Evolutionary conservation across 768 basidiomycete species (phyloP), one percentile per base, ranked within the genome.

Genomic region (Daedalea quercina): DNA sequence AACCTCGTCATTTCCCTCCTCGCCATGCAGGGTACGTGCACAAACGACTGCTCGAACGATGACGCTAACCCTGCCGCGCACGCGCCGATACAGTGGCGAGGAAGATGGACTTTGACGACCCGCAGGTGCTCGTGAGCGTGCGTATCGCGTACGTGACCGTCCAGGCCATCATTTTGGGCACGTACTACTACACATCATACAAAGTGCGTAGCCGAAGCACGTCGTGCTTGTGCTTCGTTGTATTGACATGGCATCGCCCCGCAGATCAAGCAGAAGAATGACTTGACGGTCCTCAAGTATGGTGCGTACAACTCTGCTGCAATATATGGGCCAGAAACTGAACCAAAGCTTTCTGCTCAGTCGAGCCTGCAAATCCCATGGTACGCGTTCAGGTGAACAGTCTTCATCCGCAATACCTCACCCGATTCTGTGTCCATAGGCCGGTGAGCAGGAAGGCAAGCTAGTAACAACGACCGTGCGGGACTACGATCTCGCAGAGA

Each of bases 261-360:
- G 19, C 57, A 96, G 91, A 83, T 97, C 70, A 94, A 90, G 78
- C 72, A 79, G 63, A 94, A 94, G 82, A 98, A 98, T 63, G 95
- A 99, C 73, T 81, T 87, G 68, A 92, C 92, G 1, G 90, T 95
- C 24, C 76, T 99, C 63, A 99, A 96, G 80, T 99, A 95, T 71
- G 90, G 90, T 86, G 41, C 51, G 80, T 78, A 19, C 44, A 47
- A 24, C 41, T 31, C 11, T 11, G 6, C 41, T 54, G n/a, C 20
- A 44, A 37, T 6, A 20, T 17, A 34, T 6, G 25, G 15, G 25
- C 28, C 20, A 26, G 15, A 26, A 6, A 23, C 24, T 33, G 46
- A 17, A 3, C 28, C n/a, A n/a, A n/a, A 17, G 28, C 8, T 26
- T 23, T 31, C 8, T 24, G 15, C 42, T 17, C 46, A 90, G 92